Evolutionary conservation across 305 asterid species (phyloP).

Genomic region (Plantago lanceolata): DNA sequence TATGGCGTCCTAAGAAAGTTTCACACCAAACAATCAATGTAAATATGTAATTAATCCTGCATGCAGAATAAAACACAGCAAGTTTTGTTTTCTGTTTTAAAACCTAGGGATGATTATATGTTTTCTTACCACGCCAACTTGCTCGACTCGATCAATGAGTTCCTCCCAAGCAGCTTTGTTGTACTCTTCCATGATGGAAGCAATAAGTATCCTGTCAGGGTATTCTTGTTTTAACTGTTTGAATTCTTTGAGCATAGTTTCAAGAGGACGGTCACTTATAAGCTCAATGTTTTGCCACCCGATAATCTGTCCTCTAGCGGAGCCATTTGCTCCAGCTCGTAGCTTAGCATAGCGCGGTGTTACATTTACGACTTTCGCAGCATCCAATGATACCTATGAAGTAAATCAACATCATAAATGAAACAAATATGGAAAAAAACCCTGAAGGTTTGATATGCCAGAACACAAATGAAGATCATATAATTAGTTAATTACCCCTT

Average conservation of each 20-base stretch:
- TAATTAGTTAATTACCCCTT: too few species aligned
- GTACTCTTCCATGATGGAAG: constrained; percentile 95
- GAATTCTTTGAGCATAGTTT: constrained; percentile 84
- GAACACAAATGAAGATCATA: too few species aligned
- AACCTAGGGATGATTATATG: not conserved
- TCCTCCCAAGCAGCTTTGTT: constrained; percentile 88
- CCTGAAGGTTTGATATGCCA: too few species aligned
- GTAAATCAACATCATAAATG: not conserved
- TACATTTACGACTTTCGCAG: constrained; percentile 81
- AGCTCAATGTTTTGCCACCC: constrained; percentile 97
- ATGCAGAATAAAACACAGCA: not conserved
- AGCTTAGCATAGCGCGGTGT: constrained; percentile 88
- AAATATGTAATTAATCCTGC: not conserved
- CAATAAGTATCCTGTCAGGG: constrained; percentile 90
- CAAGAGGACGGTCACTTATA: constrained; percentile 88
- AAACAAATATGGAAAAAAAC: not conserved
- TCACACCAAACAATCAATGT: constrained; percentile 17
- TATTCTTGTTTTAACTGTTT: constrained; percentile 74
- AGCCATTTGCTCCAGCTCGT: constrained; percentile 73
- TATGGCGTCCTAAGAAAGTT: constrained; percentile 58
- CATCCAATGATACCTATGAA: constrained; percentile 79
- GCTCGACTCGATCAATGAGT: constrained; percentile 79
- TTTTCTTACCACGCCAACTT: constrained; percentile 78
- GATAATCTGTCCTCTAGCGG: constrained; percentile 74
- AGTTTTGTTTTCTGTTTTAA: not conserved